phyloP scores from a whole-genome alignment of 768 basidiomycete species.

The Trametes punicea region DNA sequence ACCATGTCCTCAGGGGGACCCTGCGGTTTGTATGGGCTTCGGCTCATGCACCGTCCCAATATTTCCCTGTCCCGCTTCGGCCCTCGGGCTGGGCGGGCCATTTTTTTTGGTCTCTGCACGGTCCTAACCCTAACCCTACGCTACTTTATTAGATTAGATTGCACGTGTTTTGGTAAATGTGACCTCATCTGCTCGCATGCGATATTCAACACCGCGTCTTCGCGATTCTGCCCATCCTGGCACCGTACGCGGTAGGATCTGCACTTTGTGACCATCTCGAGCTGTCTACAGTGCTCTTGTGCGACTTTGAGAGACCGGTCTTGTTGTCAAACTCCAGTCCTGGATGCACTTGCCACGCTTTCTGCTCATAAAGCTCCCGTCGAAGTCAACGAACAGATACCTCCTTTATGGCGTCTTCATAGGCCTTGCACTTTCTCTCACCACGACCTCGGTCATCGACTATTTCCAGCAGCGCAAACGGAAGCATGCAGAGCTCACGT shows the following conservation, averaged over 20 bases:
- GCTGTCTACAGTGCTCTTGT: too few relatives aligned
- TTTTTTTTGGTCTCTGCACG: conserved; percentile 30
- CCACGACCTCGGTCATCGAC: conserved; percentile 60
- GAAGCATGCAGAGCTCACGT: conserved; percentile 31
- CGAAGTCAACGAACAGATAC: conserved; percentile 30
- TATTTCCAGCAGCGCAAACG: conserved; percentile 52
- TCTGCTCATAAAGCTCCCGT: not conserved
- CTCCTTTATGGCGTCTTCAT: conserved; percentile 56
- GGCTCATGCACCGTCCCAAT: conserved; percentile 45
- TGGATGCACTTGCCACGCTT: conserved; percentile 8
- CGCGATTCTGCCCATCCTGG: too few relatives aligned
- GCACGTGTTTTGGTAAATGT: conserved; percentile 1
- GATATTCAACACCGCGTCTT: not conserved
- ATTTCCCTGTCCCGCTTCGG: conserved; percentile 45
- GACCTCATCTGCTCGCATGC: conserved; percentile 4
- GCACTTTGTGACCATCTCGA: too few relatives aligned
- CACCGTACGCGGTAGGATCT: not conserved
- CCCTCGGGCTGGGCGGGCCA: conserved; percentile 52
- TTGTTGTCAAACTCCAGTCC: not conserved
- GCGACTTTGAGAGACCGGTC: not conserved
- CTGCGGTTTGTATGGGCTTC: conserved; percentile 45
- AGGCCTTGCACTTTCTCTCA: conserved; percentile 74
- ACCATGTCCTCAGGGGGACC: conserved; percentile 49
- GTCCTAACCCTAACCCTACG: conserved; percentile 31
- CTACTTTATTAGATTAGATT: conserved; percentile 1